Percentiles rank a stretch among this genome's conserved stretches.
These are phyloP conservation scores for Tylopilus rubrobrunneus DNA, from an alignment of 768 basidiomycete species.

Conservation along the genomic window DNA sequence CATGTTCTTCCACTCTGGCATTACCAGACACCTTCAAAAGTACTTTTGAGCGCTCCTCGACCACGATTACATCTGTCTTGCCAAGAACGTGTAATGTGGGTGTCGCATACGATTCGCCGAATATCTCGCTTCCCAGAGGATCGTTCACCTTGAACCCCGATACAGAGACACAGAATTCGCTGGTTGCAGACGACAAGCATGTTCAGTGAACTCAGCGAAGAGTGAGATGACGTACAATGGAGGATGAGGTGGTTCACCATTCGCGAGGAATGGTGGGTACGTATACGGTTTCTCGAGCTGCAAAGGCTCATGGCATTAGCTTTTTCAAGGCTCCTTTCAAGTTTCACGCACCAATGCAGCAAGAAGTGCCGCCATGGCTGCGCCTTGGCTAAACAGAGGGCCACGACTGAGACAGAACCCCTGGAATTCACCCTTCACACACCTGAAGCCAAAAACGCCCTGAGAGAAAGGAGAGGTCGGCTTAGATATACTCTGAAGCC, in stretches of 20 bases:
- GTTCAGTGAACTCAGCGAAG: not conserved
- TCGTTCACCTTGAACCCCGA: conserved; percentile 60
- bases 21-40: conserved; percentile 53
- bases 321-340: not conserved
- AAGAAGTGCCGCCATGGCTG: conserved; percentile 67
- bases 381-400: conserved; percentile 58
- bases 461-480: conserved; percentile 23
- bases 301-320: not conserved
- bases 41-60: conserved; percentile 58
- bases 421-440: not conserved
- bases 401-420: conserved; percentile 3
- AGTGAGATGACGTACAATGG: conserved; percentile 52
- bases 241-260: conserved; percentile 67
- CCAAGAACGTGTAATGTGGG: conserved; percentile 79
- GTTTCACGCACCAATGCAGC: conserved; percentile 56
- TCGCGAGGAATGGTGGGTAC: conserved; percentile 57
- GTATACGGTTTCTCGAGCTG: conserved; percentile 52
- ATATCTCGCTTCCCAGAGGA: conserved; percentile 47
- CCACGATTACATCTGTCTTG: conserved; percentile 70
- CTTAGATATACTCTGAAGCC: not conserved
- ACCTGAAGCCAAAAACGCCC: conserved; percentile 85
- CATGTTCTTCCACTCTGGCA: conserved; percentile 68
- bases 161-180: conserved; percentile 71
- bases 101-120: conserved; percentile 53
- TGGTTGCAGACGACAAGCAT: conserved; percentile 23